A percentile compares a stretch with the other conserved stretches of the same genome.
phyloP scores from a whole-genome alignment of 2,329 filamentous ascomycete species.

The Talaromyces sp. region DNA sequence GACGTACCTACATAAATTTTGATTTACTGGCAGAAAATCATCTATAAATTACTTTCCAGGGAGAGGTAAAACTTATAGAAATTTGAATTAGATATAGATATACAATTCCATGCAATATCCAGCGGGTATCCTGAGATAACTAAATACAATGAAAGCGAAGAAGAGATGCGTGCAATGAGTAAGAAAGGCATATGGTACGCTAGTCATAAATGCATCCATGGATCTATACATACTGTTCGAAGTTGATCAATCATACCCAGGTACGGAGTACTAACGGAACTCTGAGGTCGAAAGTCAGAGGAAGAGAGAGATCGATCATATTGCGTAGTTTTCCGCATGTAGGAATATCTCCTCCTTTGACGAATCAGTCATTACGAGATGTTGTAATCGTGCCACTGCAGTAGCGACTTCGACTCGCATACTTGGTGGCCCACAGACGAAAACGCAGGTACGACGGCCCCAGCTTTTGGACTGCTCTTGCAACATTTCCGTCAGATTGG shows the following conservation, averaged over 20 bases:
- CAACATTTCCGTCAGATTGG: conserved; percentile 81
- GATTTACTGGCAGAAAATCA: too few relatives aligned
- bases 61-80: neutral
- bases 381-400: conserved; percentile 76
- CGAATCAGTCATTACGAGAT: conserved; percentile 72
- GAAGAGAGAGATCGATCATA: conserved; percentile 43
- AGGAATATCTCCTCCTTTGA: conserved; percentile 84
- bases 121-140: conserved; percentile 9
- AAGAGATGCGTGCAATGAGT: neutral
- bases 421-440: conserved; percentile 81
- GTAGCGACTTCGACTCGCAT: conserved; percentile 88
- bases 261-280: neutral
- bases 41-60: neutral
- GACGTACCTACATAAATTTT: too few relatives aligned
- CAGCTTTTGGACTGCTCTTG: conserved; percentile 76
- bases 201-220: conserved; percentile 7
- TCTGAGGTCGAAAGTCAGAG: neutral
- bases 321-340: conserved; percentile 91
- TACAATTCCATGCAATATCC: conserved; percentile 1
- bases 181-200: neutral
- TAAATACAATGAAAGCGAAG: conserved; percentile 3
- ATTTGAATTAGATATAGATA: neutral
- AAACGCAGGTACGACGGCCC: conserved; percentile 77
- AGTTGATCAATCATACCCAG: neutral
- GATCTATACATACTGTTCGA: conserved; percentile 6